phyloP scores from a whole-genome alignment of 768 basidiomycete genomes.

The Hortiboletus flavorubellus region DNA sequence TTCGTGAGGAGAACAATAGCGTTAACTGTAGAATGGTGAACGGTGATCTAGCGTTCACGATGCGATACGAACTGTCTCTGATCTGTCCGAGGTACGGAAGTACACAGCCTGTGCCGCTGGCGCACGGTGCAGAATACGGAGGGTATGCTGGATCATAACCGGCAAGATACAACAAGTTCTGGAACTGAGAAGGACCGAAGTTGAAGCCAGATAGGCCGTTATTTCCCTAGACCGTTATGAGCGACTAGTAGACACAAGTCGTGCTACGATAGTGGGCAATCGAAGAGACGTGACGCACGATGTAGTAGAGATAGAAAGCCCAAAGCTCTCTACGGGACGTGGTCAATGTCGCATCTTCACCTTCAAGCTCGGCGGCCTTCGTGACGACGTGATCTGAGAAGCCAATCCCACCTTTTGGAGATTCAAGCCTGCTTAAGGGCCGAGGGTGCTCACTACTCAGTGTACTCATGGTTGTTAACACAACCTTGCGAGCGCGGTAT shows the following conservation, averaged over 20 bases:
- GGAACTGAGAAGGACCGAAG: slow-evolving; percentile 72
- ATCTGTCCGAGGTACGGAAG: slow-evolving; percentile 60
- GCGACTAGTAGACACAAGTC: background rate
- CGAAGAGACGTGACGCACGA: slow-evolving; percentile 29
- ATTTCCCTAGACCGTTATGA: slow-evolving; percentile 44
- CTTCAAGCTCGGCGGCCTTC: background rate
- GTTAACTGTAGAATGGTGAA: slow-evolving; percentile 47
- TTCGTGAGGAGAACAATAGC: slow-evolving; percentile 78
- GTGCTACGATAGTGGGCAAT: background rate
- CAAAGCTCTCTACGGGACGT: slow-evolving; percentile 53
- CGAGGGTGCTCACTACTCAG: background rate
- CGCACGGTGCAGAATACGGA: slow-evolving; percentile 52
- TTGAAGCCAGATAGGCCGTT: slow-evolving; percentile 68
- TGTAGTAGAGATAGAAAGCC: slow-evolving; percentile 60
- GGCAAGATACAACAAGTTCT: slow-evolving; percentile 69
- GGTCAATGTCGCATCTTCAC: slow-evolving; percentile 8
- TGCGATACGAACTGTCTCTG: slow-evolving; percentile 50
- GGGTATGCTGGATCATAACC: slow-evolving; percentile 64
- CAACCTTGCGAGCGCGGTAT: background rate
- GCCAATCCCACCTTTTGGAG: background rate
- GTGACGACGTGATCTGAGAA: no score
- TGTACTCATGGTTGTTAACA: slow-evolving; percentile 3
- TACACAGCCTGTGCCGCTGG: slow-evolving; percentile 51
- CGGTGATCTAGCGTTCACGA: background rate
- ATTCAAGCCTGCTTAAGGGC: background rate